Evolutionary conservation across 2,329 filamentous ascomycete species (phyloP), one percentile per base, ranked within the genome.

Genomic region (Fusarium foetens): DNA sequence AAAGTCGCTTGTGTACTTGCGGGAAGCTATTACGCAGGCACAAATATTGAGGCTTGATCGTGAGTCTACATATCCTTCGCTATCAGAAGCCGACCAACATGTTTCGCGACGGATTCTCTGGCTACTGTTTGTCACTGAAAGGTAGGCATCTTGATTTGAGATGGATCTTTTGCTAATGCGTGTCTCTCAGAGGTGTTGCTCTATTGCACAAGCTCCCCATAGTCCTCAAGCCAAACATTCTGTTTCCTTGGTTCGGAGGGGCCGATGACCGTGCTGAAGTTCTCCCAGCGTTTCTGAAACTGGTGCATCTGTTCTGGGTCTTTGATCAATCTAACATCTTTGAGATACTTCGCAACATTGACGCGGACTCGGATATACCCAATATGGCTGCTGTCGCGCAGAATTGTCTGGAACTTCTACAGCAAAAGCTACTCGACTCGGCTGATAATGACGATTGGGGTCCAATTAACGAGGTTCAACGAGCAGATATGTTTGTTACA

Each of bases 21-120:
- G 86, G 10, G 86, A 87, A 66, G 84, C 85, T 10, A 84, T 88
- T n/a, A 86, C 86, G 0, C 78, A 86, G 27, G 85, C 86, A 4
- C 86, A 88, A 68, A 83, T 87, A 48, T 80, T 87, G 71, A 79
- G 83, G 2, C 77, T 88, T 9, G 84, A 87, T 55, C 81, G 83
- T 16, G 81, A 85, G 53, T 80, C 81, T 1, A 82, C 82, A 0
- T 86, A 86, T 66, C 39, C 72, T 6, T 72, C 71, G 3, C 74
- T 86, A 3, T 70, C 79, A 0, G 66, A 78, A 9, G 62, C 78
- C 7, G 84, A 86, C 54, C 82, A 85, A 48, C 83, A 86, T 68
- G 79, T 86, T 55, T 80, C 83, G 10, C 81, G 84, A 14, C 80
- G 85, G 1, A 81, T 86, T 9, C 63, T 86, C 17, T 87, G 84